Evolutionary conservation across 2,329 filamentous ascomycete genomes (phyloP).

Genomic region (Colletotrichum limetticola): DNA sequence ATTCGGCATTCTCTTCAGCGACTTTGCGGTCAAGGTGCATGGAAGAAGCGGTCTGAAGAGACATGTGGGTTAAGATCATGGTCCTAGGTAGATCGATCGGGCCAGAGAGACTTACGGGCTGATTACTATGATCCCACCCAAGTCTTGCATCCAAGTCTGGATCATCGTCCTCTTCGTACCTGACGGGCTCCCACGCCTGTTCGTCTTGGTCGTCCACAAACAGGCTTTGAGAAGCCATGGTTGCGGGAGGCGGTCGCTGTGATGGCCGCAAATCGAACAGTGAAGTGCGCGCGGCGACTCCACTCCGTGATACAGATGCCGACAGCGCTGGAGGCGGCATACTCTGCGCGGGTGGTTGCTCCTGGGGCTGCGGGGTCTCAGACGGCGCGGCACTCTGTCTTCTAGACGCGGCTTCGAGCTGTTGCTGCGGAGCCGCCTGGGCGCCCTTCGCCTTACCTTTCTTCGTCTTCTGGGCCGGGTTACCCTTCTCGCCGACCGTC

Average conservation of each 20-base stretch:
- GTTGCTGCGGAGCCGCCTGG: slow-evolving; percentile 53
- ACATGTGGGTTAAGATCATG: slow-evolving; percentile 43
- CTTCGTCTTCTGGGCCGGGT: slow-evolving; percentile 59
- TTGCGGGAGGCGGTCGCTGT: slow-evolving; percentile 65
- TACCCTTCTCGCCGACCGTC: slow-evolving; percentile 77
- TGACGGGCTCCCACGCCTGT: slow-evolving; percentile 76
- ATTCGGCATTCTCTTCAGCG: slow-evolving; percentile 39
- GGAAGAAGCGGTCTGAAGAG: slow-evolving; percentile 53
- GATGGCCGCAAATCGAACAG: slow-evolving; percentile 61
- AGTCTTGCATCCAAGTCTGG: slow-evolving; percentile 74
- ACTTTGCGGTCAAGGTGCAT: slow-evolving; percentile 55
- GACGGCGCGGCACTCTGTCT: slow-evolving; percentile 53
- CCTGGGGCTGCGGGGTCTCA: slow-evolving; percentile 42
- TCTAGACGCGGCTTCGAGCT: slow-evolving; percentile 60
- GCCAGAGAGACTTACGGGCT: slow-evolving; percentile 61
- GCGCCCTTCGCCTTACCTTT: slow-evolving; percentile 49
- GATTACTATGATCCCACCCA: slow-evolving; percentile 78
- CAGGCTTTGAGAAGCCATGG: slow-evolving; percentile 72
- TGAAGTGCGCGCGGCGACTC: slow-evolving; percentile 32
- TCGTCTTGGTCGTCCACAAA: slow-evolving; percentile 76
- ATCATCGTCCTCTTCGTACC: slow-evolving; percentile 67
- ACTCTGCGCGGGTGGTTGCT: slow-evolving; percentile 40
- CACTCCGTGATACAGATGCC: slow-evolving; percentile 17
- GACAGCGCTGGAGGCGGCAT: slow-evolving; percentile 44
- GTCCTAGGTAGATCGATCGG: not conserved